These are phyloP conservation scores for Geoglossum glabrum DNA, from an alignment of 495 filamentous ascomycete species.

Conservation along the genomic window DNA sequence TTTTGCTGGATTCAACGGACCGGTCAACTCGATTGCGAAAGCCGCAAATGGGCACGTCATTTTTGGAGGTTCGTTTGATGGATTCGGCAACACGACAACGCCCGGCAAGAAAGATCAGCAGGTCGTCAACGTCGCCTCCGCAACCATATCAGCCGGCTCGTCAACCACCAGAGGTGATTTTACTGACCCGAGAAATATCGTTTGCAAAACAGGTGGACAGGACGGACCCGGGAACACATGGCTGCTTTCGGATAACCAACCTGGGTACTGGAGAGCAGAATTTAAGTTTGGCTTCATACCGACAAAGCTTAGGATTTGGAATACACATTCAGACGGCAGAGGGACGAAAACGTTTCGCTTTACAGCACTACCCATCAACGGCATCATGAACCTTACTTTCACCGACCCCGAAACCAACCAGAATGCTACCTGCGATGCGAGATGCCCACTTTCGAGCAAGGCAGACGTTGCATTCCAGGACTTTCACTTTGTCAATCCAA, in stretches of 20 bases:
- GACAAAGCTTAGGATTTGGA: constrained; percentile 72
- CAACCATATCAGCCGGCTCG: constrained; percentile 45
- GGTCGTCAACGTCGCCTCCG: constrained; percentile 63
- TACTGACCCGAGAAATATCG: constrained; percentile 59
- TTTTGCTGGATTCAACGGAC: constrained; percentile 88
- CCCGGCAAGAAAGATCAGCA: constrained; percentile 43
- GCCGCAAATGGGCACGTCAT: constrained; percentile 62
- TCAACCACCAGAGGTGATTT: constrained; percentile 45
- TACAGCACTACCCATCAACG: constrained; percentile 60
- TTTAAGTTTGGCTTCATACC: constrained; percentile 69
- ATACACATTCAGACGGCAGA: constrained; percentile 67
- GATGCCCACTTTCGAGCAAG: constrained; percentile 59
- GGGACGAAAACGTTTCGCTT: constrained; percentile 76
- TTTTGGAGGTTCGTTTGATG: constrained; percentile 83
- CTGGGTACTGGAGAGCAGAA: constrained; percentile 68
- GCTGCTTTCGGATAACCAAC: constrained; percentile 58
- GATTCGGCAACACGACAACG: constrained; percentile 59
- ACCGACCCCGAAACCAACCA: constrained; percentile 48
- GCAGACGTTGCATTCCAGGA: constrained; percentile 52
- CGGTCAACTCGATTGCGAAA: constrained; percentile 70
- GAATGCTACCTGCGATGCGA: constrained; percentile 47
- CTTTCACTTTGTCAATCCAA: constrained; percentile 68
- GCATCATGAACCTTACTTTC: constrained; percentile 94
- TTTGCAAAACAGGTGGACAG: constrained; percentile 50
- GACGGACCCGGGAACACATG: constrained; percentile 59